Conservation (phyloP, 192 early-diverging fungal genomes). For the Coemansia sp. region DNA sequence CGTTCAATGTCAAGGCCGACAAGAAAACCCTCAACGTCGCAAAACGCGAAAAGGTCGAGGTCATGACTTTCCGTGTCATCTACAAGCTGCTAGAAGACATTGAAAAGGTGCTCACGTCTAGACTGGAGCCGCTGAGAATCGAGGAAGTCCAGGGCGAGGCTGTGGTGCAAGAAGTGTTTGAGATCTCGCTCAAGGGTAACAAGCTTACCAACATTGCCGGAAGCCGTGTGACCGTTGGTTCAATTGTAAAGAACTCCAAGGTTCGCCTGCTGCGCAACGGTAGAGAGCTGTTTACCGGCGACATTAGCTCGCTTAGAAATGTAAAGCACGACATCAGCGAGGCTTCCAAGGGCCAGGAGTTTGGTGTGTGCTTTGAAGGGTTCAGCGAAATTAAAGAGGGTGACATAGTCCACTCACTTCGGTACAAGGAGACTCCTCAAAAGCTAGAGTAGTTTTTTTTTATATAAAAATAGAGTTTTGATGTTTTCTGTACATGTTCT, state of each 20-base stretch:
- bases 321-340: slow-evolving; percentile 89
- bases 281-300: slow-evolving; percentile 73
- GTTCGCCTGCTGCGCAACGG: slow-evolving; percentile 70
- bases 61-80: slow-evolving; percentile 80
- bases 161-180: slow-evolving; percentile 78
- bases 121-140: slow-evolving; percentile 76
- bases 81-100: slow-evolving; percentile 93
- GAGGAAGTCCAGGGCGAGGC: slow-evolving; percentile 88
- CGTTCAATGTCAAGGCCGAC: slow-evolving; percentile 87
- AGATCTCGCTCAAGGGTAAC: slow-evolving; percentile 76
- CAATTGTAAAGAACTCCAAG: slow-evolving; percentile 59
- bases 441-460: slow-evolving; percentile 47
- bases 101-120: slow-evolving; percentile 70
- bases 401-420: slow-evolving; percentile 77
- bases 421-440: slow-evolving; percentile 59
- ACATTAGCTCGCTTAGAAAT: slow-evolving; percentile 66
- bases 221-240: slow-evolving; percentile 78
- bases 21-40: slow-evolving; percentile 69
- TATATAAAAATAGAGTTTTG: slow-evolving; percentile 2
- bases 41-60: slow-evolving; percentile 60
- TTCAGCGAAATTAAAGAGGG: slow-evolving; percentile 78
- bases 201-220: slow-evolving; percentile 75
- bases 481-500: background rate
- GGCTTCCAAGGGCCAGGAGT: slow-evolving; percentile 92
- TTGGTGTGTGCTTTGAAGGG: slow-evolving; percentile 87